Evolutionary conservation across 2,329 filamentous ascomycete genomes (phyloP).

Genomic region (Phialemoniopsis sp.): DNA sequence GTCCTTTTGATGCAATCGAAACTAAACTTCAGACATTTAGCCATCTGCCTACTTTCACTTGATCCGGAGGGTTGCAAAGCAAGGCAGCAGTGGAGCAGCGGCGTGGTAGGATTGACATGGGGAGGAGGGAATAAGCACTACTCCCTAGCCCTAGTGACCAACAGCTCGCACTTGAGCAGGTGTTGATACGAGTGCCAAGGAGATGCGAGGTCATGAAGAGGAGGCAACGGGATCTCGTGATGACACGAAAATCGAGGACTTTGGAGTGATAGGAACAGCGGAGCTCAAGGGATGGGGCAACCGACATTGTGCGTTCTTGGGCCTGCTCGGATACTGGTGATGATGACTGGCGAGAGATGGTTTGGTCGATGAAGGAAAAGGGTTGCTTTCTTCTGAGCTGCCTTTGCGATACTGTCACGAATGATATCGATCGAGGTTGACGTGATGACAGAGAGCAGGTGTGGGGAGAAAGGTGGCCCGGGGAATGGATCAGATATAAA

Average conservation of each 20-base stretch:
- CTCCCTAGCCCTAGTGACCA: neutral
- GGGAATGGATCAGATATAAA: constrained; percentile 11
- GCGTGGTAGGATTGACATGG: neutral
- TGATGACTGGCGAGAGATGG: neutral
- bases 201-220: neutral
- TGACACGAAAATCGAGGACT: too few species aligned
- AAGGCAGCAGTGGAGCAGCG: neutral
- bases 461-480: constrained; percentile 7
- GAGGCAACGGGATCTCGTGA: too few species aligned
- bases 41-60: constrained; percentile 36
- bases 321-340: neutral
- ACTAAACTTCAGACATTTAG: constrained; percentile 45
- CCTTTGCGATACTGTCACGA: too few species aligned
- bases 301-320: neutral
- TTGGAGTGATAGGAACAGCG: too few species aligned
- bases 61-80: constrained; percentile 2
- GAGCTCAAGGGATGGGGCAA: too few species aligned
- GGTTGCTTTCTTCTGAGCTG: too few species aligned
- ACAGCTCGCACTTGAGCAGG: too few species aligned
- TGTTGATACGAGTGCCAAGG: neutral
- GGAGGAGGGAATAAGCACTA: neutral
- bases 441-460: too few species aligned
- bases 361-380: neutral
- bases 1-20: neutral
- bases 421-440: too few species aligned